Percentiles rank a stretch among this genome's conserved stretches.
phyloP scores from a whole-genome alignment of 345 rosid genomes.

The Gossypium thurberi region DNA sequence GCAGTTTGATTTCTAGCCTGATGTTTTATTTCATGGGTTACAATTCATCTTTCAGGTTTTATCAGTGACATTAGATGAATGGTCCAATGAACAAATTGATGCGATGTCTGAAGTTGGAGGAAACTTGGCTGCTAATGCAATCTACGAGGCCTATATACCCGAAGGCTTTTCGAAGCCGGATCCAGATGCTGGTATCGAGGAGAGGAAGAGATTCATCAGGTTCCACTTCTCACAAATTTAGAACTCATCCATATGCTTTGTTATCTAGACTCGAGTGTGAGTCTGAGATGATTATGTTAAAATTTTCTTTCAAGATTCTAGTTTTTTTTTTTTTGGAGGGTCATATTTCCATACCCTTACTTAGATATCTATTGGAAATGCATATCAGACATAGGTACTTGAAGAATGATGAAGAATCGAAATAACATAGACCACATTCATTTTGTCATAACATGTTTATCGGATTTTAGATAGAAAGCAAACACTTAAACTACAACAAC shows the following conservation, averaged over 20 bases:
- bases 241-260: background rate
- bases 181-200: slow-evolving; percentile 70
- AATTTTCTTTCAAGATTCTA: no score
- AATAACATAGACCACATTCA: no score
- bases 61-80: slow-evolving; percentile 93
- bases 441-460: background rate
- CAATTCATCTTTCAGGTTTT: slow-evolving; percentile 45
- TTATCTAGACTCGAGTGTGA: background rate
- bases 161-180: slow-evolving; percentile 75
- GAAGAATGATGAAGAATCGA: no score
- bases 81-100: slow-evolving; percentile 88
- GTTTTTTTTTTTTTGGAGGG: no score
- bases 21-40: no score
- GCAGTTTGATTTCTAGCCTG: no score
- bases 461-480: background rate
- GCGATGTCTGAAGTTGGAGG: slow-evolving; percentile 95
- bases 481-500: background rate
- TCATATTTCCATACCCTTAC: no score
- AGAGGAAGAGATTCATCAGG: slow-evolving; percentile 79
- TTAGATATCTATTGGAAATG: no score
- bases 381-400: no score
- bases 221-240: slow-evolving; percentile 18
- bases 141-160: slow-evolving; percentile 82
- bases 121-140: slow-evolving; percentile 77
- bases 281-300: background rate